A percentile compares a stretch with the other conserved stretches of the same genome.
Evolutionary conservation across 441 rosid species (phyloP).

Genomic region (Euphorbia neoarborescens): DNA sequence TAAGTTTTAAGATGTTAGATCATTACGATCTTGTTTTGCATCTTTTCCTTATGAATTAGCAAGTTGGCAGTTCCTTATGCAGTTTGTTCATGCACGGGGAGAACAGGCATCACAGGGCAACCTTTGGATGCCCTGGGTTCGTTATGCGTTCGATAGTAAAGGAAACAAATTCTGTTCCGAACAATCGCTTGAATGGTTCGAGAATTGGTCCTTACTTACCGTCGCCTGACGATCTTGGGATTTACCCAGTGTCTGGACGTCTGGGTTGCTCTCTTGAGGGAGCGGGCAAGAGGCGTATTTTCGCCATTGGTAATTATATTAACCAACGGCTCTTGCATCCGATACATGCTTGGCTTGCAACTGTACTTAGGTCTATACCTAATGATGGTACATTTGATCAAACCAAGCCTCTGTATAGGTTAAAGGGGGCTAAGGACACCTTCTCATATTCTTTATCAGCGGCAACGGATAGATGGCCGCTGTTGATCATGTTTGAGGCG

Average conservation of each 20-base stretch:
- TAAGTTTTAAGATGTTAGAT: not conserved
- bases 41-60: not conserved
- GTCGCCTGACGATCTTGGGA: not conserved
- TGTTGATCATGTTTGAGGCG: not conserved
- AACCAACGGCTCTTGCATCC: not conserved
- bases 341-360: not conserved
- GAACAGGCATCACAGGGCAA: not conserved
- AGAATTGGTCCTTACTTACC: not conserved
- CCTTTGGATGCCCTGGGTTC: not conserved
- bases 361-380: not conserved
- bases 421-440: not conserved
- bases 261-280: not conserved
- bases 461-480: not conserved
- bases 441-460: not conserved
- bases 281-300: not conserved
- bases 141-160: not conserved
- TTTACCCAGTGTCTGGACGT: not conserved
- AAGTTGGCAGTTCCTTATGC: not conserved
- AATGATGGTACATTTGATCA: not conserved
- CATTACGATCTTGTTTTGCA: no score
- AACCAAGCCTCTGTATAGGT: not conserved
- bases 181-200: not conserved
- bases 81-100: not conserved
- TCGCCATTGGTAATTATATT: not conserved
- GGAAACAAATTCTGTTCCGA: not conserved